Evolutionary conservation across 345 rosid species (phyloP).

Genomic region (Linum trigynum): DNA sequence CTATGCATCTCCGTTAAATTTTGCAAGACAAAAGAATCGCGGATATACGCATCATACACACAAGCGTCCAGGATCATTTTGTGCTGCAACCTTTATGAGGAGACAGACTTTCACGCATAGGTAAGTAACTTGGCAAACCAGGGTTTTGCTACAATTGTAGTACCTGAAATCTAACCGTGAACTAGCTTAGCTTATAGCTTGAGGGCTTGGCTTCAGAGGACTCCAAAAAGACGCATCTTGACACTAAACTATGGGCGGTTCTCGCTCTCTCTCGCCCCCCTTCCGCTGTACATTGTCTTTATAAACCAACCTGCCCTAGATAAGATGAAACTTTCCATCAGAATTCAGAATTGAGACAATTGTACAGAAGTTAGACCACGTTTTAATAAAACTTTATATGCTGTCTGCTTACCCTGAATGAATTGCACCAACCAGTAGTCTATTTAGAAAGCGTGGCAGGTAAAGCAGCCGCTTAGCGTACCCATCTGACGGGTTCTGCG

Average conservation of each 20-base stretch:
- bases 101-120: background rate
- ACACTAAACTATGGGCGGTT: background rate
- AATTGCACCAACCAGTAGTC: constrained; percentile 8
- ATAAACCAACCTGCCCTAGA: background rate
- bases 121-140: background rate
- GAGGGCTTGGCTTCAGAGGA: background rate
- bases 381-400: background rate
- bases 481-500: constrained; percentile 47
- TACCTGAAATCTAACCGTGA: no score
- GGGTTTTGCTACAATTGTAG: background rate
- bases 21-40: background rate
- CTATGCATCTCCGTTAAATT: background rate
- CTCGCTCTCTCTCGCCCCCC: background rate
- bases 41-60: no score
- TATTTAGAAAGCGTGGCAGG: constrained; percentile 64
- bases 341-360: background rate
- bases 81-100: background rate
- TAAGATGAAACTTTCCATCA: background rate
- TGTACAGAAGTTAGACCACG: background rate
- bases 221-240: background rate
- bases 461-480: constrained; percentile 80
- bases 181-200: background rate
- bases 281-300: background rate
- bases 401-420: background rate
- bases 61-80: no score